A percentile compares a stretch with the other conserved stretches of the same genome.
Conservation (phyloP, 768 basidiomycete species). For the Suillus hirtellus region DNA sequence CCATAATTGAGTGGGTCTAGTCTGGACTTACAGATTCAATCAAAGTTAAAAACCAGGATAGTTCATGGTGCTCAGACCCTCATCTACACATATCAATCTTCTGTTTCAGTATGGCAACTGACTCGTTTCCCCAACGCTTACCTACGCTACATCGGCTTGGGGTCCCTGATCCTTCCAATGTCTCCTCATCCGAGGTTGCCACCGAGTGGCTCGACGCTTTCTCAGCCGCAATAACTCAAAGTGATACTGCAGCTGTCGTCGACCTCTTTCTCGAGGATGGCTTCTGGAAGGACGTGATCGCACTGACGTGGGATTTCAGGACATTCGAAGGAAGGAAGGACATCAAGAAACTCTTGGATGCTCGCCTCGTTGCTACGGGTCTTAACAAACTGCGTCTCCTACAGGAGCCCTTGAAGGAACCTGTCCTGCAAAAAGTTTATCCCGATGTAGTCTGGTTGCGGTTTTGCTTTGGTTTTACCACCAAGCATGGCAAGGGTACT, state of each 20-base stretch:
- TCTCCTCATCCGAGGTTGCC: conserved; percentile 24
- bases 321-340: conserved; percentile 42
- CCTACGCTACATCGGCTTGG: conserved; percentile 31
- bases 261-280: conserved; percentile 32
- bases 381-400: conserved; percentile 21
- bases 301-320: conserved; percentile 58
- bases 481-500: conserved; percentile 46
- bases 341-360: conserved; percentile 40
- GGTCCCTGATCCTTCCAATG: conserved; percentile 20
- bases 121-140: conserved; percentile 26
- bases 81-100: neutral
- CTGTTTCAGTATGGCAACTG: neutral
- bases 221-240: conserved; percentile 23
- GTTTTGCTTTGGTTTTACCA: conserved; percentile 55
- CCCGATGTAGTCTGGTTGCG: conserved; percentile 62
- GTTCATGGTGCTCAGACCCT: too few species aligned
- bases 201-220: conserved; percentile 27
- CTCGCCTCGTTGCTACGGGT: conserved; percentile 36
- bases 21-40: too few species aligned
- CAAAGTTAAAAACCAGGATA: too few species aligned
- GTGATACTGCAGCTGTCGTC: conserved; percentile 19
- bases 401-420: conserved; percentile 24
- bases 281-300: conserved; percentile 54
- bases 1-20: too few species aligned
- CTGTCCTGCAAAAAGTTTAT: conserved; percentile 41